Evolutionary conservation across 495 filamentous ascomycete genomes (phyloP).

Genomic region (Lasiosphaeria miniovina): DNA sequence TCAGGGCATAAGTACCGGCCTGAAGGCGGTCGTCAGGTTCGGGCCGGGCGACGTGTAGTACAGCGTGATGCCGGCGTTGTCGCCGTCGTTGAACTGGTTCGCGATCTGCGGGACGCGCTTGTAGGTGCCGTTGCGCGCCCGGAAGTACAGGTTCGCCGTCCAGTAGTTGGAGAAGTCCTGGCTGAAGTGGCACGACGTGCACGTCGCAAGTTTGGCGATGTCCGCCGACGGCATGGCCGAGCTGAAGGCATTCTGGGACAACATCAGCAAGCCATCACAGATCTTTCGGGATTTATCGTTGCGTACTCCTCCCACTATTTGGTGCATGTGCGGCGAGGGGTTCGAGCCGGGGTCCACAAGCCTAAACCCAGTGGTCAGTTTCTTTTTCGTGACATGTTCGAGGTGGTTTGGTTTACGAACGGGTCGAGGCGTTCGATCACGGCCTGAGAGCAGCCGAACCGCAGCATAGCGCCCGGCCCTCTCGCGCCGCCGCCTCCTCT

Average conservation of each 20-base stretch:
- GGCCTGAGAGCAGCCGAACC: conserved; percentile 27
- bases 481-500: conserved; percentile 10
- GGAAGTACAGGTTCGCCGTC: conserved; percentile 36
- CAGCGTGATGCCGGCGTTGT: conserved; percentile 39
- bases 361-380: conserved; percentile 7
- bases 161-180: conserved; percentile 36
- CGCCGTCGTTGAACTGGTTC: conserved; percentile 33
- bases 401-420: conserved; percentile 6
- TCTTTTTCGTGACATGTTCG: not conserved
- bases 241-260: conserved; percentile 15
- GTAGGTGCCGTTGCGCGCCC: conserved; percentile 34
- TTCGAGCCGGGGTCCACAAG: conserved; percentile 24
- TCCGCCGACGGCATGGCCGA: conserved; percentile 22
- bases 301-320: conserved; percentile 27
- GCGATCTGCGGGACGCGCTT: conserved; percentile 39
- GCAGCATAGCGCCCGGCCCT: conserved; percentile 20
- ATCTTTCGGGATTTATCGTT: not conserved
- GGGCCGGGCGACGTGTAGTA: conserved; percentile 39
- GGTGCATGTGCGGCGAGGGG: conserved; percentile 29
- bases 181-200: conserved; percentile 26
- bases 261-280: not conserved
- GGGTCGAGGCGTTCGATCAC: conserved; percentile 32
- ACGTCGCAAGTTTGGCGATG: conserved; percentile 19
- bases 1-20: conserved; percentile 23
- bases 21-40: conserved; percentile 37